Percentiles rank a stretch among this genome's conserved stretches.
Conservation (phyloP, 108 stramenopile genomes). For the Cyclotella cryptica region DNA sequence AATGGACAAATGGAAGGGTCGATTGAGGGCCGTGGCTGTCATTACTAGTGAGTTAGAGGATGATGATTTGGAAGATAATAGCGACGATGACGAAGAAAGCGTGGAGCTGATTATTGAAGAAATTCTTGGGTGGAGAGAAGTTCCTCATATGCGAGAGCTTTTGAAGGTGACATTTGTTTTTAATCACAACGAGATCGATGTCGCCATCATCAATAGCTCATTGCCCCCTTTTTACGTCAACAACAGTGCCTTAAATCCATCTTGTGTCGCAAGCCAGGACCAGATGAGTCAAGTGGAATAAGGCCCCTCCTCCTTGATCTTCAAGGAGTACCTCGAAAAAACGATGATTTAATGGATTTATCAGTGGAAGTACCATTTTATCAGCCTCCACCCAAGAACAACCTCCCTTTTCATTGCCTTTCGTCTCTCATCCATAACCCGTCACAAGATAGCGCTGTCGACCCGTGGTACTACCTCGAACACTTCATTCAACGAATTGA, state of each 20-base stretch:
- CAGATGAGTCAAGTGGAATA: slow-evolving; percentile 82
- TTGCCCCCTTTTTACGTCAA: not conserved
- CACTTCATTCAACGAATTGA: slow-evolving; percentile 34
- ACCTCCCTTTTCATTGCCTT: not conserved
- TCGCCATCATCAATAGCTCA: not conserved
- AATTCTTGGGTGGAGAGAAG: slow-evolving; percentile 51
- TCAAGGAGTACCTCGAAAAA: slow-evolving; percentile 78
- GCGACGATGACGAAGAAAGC: slow-evolving; percentile 9
- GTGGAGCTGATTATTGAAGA: slow-evolving; percentile 9
- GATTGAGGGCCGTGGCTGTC: slow-evolving; percentile 64
- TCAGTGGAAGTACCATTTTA: slow-evolving; percentile 56
- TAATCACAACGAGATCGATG: not conserved
- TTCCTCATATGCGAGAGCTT: slow-evolving; percentile 57
- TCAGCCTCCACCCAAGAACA: not conserved
- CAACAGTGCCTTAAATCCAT: slow-evolving; percentile 69
- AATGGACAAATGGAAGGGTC: slow-evolving; percentile 64
- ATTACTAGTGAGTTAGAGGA: slow-evolving; percentile 49
- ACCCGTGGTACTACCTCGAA: slow-evolving; percentile 42
- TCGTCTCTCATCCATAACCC: not conserved
- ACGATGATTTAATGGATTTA: slow-evolving; percentile 41
- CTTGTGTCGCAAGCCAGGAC: slow-evolving; percentile 67
- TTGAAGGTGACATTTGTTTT: slow-evolving; percentile 64
- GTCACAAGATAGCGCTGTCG: not conserved
- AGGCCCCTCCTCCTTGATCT: slow-evolving; percentile 87
- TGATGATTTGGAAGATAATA: slow-evolving; percentile 8